Conservation (phyloP, 2,329 filamentous ascomycete species). For the Aspergillus terreus region DNA sequence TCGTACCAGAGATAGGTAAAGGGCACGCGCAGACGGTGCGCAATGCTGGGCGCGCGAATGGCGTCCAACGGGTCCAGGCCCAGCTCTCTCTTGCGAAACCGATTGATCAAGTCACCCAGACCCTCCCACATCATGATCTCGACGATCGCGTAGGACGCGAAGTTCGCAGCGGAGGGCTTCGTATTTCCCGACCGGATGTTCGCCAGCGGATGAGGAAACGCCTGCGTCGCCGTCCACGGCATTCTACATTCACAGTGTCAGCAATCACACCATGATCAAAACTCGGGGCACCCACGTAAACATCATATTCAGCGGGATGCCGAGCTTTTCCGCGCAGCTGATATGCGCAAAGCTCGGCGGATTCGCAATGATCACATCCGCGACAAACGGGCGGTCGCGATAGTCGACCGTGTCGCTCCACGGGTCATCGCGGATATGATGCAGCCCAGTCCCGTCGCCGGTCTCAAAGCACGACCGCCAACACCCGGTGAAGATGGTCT, state of each 20-base stretch:
- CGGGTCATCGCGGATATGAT: constrained; percentile 49
- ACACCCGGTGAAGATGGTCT: constrained; percentile 75
- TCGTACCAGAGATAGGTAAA: constrained; percentile 82
- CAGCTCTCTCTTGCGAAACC: constrained; percentile 71
- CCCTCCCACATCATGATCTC: constrained; percentile 95
- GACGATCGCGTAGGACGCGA: constrained; percentile 76
- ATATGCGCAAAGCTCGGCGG: constrained; percentile 75
- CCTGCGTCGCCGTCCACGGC: constrained; percentile 83
- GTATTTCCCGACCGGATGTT: constrained; percentile 75
- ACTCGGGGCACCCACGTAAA: constrained; percentile 64
- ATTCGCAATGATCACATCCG: constrained; percentile 84
- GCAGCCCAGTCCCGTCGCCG: constrained; percentile 60
- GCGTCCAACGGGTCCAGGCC: constrained; percentile 74
- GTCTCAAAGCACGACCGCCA: constrained; percentile 83
- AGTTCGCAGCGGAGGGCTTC: constrained; percentile 74
- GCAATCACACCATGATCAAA: neutral
- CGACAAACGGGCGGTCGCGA: constrained; percentile 66
- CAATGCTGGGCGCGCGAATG: constrained; percentile 77
- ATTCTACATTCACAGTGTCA: constrained; percentile 49
- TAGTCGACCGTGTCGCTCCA: constrained; percentile 36
- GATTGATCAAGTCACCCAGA: constrained; percentile 84
- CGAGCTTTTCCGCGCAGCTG: constrained; percentile 74
- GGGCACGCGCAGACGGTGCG: constrained; percentile 71
- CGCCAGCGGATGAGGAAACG: constrained; percentile 81
- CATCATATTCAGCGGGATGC: constrained; percentile 78